Percentiles rank a stretch among this genome's conserved stretches.
Conservation (phyloP, 306 rosid genomes). For the Quercus variabilis region DNA sequence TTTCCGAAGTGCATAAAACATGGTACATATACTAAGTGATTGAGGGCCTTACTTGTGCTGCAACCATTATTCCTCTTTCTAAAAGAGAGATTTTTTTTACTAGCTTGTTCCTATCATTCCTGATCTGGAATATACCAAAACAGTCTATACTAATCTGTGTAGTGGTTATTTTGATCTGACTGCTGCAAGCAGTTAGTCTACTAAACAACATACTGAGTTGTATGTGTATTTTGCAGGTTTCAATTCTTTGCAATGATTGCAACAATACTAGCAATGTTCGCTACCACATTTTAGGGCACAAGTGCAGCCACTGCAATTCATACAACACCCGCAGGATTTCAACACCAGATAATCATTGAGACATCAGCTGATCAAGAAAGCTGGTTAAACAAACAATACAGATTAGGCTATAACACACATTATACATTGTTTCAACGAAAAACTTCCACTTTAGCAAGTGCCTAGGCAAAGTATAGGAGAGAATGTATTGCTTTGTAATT, state of each 20-base stretch:
- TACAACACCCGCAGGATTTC: slow-evolving; percentile 68
- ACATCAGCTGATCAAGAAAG: background rate
- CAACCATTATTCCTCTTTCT: no score
- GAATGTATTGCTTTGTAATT: background rate
- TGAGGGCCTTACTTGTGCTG: background rate
- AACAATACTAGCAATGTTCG: slow-evolving; percentile 35
- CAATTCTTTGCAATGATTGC: slow-evolving; percentile 76
- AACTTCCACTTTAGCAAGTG: background rate
- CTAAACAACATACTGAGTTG: slow-evolving; percentile 1
- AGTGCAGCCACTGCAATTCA: slow-evolving; percentile 57
- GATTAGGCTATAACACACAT: background rate
- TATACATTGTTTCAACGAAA: background rate
- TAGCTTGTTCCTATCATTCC: background rate
- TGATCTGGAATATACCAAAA: background rate
- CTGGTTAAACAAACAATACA: background rate
- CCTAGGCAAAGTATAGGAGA: background rate
- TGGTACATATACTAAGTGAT: background rate
- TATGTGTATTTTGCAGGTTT: slow-evolving; percentile 43
- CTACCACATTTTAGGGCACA: slow-evolving; percentile 61
- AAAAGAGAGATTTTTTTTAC: background rate
- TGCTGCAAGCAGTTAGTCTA: background rate
- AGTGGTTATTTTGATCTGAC: background rate
- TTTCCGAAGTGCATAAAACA: background rate
- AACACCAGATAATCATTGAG: slow-evolving; percentile 18
- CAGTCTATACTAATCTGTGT: background rate